Percentiles rank a stretch among this genome's conserved stretches.
Conservation (phyloP, 371 early-diverging fungal genomes). For the Rhizomucor pusillus region DNA sequence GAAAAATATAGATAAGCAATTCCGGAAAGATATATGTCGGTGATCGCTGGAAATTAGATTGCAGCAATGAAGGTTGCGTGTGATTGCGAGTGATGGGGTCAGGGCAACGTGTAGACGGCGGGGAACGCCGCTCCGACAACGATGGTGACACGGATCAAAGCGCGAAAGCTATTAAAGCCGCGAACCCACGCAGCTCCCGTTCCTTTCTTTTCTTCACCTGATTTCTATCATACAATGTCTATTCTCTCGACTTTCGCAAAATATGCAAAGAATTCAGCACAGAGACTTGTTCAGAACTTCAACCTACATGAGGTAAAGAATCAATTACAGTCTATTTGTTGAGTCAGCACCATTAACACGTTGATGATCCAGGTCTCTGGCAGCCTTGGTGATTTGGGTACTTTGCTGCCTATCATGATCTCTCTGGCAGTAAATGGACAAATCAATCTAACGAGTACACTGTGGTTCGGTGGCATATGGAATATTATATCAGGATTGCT, state of each 20-base stretch:
- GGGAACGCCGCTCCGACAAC: too few relatives aligned
- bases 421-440: conserved; percentile 74
- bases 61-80: too few relatives aligned
- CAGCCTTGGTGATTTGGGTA: conserved; percentile 82
- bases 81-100: too few relatives aligned
- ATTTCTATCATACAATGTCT: too few relatives aligned
- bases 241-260: not conserved
- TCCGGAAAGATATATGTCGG: too few relatives aligned
- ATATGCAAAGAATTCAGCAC: not conserved
- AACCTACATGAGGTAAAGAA: conserved; percentile 36
- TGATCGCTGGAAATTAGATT: too few relatives aligned
- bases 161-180: too few relatives aligned
- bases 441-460: conserved; percentile 74
- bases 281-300: conserved; percentile 17
- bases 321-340: not conserved
- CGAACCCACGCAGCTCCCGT: too few relatives aligned
- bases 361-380: conserved; percentile 57
- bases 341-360: too few relatives aligned
- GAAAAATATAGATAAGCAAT: not conserved
- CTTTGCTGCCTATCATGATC: conserved; percentile 86
- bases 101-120: too few relatives aligned
- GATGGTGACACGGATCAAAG: too few relatives aligned
- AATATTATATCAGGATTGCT: conserved; percentile 77
- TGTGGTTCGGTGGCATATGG: conserved; percentile 89
- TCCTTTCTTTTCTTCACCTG: too few relatives aligned